phyloP scores from a whole-genome alignment of 2,329 filamentous ascomycete species.

The Aspergillus intermedius region DNA sequence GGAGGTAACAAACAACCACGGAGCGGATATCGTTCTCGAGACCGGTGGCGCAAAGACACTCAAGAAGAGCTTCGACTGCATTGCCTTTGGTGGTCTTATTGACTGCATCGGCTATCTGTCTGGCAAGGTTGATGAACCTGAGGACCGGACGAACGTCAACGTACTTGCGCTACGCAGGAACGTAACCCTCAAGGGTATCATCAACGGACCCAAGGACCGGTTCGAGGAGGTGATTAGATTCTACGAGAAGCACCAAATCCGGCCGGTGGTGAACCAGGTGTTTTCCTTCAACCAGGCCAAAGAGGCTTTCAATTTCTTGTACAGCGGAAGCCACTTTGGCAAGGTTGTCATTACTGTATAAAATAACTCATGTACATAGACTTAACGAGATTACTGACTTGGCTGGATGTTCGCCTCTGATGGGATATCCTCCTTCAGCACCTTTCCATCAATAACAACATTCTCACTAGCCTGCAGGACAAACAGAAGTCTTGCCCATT shows the following conservation, averaged over 20 bases:
- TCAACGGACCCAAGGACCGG: conserved; percentile 56
- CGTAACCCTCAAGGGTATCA: conserved; percentile 51
- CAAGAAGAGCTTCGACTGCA: conserved; percentile 42
- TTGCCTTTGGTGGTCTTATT: conserved; percentile 42
- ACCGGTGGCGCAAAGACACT: conserved; percentile 47
- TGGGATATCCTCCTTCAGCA: conserved; percentile 22
- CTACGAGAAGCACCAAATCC: conserved; percentile 27
- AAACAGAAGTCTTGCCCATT: conserved; percentile 45
- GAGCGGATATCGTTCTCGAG: conserved; percentile 48
- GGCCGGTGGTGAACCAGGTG: conserved; percentile 47
- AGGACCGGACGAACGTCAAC: conserved; percentile 55
- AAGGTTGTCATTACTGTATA: conserved; percentile 49
- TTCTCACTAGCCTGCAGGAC: conserved; percentile 23
- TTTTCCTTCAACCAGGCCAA: conserved; percentile 48
- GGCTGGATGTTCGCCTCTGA: background rate
- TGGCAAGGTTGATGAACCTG: conserved; percentile 50
- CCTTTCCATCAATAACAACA: conserved; percentile 14
- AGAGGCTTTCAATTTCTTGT: conserved; percentile 49
- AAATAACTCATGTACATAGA: background rate
- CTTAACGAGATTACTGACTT: background rate
- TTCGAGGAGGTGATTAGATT: conserved; percentile 37
- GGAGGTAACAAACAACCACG: conserved; percentile 38
- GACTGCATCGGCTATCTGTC: conserved; percentile 44
- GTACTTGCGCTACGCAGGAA: conserved; percentile 47
- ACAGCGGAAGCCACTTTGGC: conserved; percentile 49